Base-by-base conservation (phyloP, 805 yeast genomes). In the Pichia membranifaciens region DNA sequence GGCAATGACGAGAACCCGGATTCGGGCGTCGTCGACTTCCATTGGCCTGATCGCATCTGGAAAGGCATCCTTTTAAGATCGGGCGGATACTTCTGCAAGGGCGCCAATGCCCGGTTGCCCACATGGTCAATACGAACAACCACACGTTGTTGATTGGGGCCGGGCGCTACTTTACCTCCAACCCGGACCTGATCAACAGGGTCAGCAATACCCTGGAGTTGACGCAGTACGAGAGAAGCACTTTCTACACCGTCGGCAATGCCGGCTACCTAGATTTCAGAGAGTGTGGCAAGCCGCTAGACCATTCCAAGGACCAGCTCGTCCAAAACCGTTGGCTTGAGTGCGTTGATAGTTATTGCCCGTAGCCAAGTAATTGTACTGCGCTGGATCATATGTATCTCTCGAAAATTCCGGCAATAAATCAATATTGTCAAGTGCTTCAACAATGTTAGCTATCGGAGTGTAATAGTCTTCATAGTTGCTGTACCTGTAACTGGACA, bases 61-160 rank as follows among this genome's bases (percentile, higher is more conserved):
- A 50, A 47, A 10, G 57, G 57, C 28, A 54, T 38, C 64, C 38
- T 54, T 2, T 43, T 58, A 10, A 49, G 54, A 40, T 50, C 53
- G 25, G 59, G 50, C 43, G 64, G 45, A 40, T 65, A 44, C 33
- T 43, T 66, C 66, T 42, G 47, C 38, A 59, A 60, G 31, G 53
- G 49, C 38, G 58, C 58, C 9, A 58, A 56, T 37, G 39, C 41
- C 3, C 47, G 39, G 20, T 25, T 53, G 12, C 38, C 44, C 5
- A 35, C 9, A 45, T 33, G 8, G 54, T 58, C 18, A 53, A 51
- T 18, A 52, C 57, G 13, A 68, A 72, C 49, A 65, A 65, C 36
- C 62, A 73, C 52, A 76, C 81, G 4, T 60, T n/a, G n/a, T n/a
- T 74, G 44, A 61, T 74, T 52, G 76, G 64, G 0, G 57, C 64